A percentile compares a stretch with the other conserved stretches of the same genome.
phyloP scores from a whole-genome alignment of 2,329 filamentous ascomycete species.

The Gnomoniopsis sp. region DNA sequence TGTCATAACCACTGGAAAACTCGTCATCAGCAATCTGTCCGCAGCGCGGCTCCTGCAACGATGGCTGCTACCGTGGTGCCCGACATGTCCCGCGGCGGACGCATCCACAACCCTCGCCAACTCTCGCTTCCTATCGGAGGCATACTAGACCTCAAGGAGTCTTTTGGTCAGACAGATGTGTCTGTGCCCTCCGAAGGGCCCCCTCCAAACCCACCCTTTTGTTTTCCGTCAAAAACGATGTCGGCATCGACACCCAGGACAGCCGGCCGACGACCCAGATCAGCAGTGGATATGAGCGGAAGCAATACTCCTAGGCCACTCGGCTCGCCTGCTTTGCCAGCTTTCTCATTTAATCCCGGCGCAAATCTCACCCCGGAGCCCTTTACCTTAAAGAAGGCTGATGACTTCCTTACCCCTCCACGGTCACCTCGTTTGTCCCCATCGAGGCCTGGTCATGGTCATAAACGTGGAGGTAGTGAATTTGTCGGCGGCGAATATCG shows the following conservation, averaged over 20 bases:
- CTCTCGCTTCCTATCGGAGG: conserved; percentile 25
- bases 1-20: conserved; percentile 33
- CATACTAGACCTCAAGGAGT: conserved; percentile 23
- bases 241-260: conserved; percentile 46
- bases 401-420: conserved; percentile 50
- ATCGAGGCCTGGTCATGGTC: conserved; percentile 63
- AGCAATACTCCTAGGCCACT: conserved; percentile 23
- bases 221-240: conserved; percentile 53
- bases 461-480: conserved; percentile 79
- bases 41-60: conserved; percentile 42
- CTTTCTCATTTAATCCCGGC: conserved; percentile 39
- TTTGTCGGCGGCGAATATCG: conserved; percentile 74
- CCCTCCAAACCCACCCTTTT: conserved; percentile 61
- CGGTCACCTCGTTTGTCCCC: conserved; percentile 49
- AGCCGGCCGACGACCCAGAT: conserved; percentile 49
- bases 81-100: conserved; percentile 23
- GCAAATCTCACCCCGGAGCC: conserved; percentile 21
- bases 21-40: conserved; percentile 44
- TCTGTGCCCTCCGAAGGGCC: conserved; percentile 38
- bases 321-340: conserved; percentile 43
- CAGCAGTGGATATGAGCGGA: conserved; percentile 45
- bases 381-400: conserved; percentile 25
- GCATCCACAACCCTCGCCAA: conserved; percentile 19
- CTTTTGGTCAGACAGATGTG: conserved; percentile 26
- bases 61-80: conserved; percentile 32